Percentiles rank a stretch among this genome's conserved stretches.
Evolutionary conservation across 768 basidiomycete genomes (phyloP).

Genomic region (Tylopilus plumbeoviolaceoides): DNA sequence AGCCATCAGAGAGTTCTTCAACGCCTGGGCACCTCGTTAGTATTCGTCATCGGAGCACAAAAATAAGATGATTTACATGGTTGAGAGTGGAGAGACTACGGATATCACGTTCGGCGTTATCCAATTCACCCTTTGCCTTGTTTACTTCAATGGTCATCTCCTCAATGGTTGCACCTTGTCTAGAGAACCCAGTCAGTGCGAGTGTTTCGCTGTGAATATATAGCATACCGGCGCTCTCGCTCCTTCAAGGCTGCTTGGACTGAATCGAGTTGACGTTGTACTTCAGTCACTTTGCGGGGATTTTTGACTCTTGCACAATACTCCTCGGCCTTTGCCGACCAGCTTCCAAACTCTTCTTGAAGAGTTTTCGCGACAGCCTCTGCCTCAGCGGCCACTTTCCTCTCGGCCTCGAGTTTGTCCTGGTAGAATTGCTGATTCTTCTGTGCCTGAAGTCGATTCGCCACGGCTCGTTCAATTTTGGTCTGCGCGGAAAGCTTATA

Average conservation of each 20-base stretch:
- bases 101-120: slow-evolving; percentile 59
- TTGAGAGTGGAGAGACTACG: slow-evolving; percentile 61
- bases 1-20: slow-evolving; percentile 58
- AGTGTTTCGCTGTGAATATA: background rate
- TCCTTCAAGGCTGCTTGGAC: slow-evolving; percentile 62
- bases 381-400: slow-evolving; percentile 39
- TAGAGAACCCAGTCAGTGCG: slow-evolving; percentile 25
- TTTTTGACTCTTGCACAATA: slow-evolving; percentile 57
- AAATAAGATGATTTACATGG: slow-evolving; percentile 42
- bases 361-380: slow-evolving; percentile 47
- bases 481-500: slow-evolving; percentile 33
- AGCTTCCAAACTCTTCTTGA: slow-evolving; percentile 61
- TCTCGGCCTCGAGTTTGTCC: slow-evolving; percentile 50
- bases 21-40: slow-evolving; percentile 43
- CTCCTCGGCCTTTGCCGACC: slow-evolving; percentile 60
- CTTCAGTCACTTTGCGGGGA: slow-evolving; percentile 51
- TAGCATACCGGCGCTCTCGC: slow-evolving; percentile 55
- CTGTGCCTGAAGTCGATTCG: slow-evolving; percentile 48
- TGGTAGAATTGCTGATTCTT: slow-evolving; percentile 44
- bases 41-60: background rate
- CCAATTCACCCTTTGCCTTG: slow-evolving; percentile 53
- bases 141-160: slow-evolving; percentile 72
- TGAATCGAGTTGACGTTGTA: slow-evolving; percentile 60
- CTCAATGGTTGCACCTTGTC: slow-evolving; percentile 74
- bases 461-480: slow-evolving; percentile 47